Evolutionary conservation across 2,329 filamentous ascomycete species (phyloP), one percentile per base, ranked within the genome.

Genomic region (Fusarium denticulatum): DNA sequence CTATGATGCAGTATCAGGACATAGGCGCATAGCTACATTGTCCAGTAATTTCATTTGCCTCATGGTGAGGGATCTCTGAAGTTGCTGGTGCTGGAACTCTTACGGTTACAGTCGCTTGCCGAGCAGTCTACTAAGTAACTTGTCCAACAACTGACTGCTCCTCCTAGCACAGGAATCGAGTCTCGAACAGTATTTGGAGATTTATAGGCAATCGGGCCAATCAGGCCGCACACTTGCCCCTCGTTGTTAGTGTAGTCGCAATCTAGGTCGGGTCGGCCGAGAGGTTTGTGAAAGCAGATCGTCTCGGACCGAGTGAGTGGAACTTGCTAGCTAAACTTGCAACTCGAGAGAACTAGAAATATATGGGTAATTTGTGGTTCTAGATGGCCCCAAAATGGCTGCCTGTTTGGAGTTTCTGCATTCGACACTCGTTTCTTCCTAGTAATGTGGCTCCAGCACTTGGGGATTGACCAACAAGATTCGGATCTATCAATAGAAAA

Each of bases 401-500:
- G 71, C 71, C 61, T 73, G 56, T 63, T 66, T 66, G 59, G 56
- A 59, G 61, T 40, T 71, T 60, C 66, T 77, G 73, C 75, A 73
- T 59, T 50, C 26, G 45, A 60, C 43, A 47, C 71, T 76, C 65
- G 43, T 76, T 77, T 65, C 62, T 67, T 60, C 63, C 62, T 74
- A 73, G 65, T 42, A 55, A 58, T 59, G 61, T 69, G 73, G 63
- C 50, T 52, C 63, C 45, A 45, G 50, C 26, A 42, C 56, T 46
- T 30, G 50, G 50, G 36, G 50, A 67, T 64, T 53, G 43, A 46
- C 50, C 46, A 67, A 46, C 40, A 47, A 28, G 43, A 64, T 55
- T 39, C 46, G 26, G 30, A 39, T 56, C 45, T 56, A 60, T 58
- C 53, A 62, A 55, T 63, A 55, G 65, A 66, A 67, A 64, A 62